Conservation (phyloP, 345 rosid genomes). For the Arabidopsis suecica region DNA sequence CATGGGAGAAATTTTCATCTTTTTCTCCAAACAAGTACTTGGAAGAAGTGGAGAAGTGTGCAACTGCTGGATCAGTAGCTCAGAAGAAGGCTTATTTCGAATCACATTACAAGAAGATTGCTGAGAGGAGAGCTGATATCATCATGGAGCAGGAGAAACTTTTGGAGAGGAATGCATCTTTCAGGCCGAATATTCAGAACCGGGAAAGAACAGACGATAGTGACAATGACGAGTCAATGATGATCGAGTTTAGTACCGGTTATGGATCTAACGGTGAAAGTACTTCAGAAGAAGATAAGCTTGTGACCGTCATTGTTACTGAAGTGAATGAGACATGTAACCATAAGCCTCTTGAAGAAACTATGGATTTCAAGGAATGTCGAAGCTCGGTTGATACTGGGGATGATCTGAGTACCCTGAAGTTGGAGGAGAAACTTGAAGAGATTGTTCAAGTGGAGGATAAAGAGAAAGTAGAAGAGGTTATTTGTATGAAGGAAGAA, state of each 20-base stretch:
- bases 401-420: constrained; percentile 19
- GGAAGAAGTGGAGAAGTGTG: constrained; percentile 95
- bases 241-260: constrained; percentile 37
- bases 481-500: constrained; percentile 3
- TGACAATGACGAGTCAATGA: constrained; percentile 21
- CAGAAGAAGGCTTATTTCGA: constrained; percentile 92
- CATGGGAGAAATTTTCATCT: constrained; percentile 90
- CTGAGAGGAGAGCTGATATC: constrained; percentile 76
- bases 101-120: constrained; percentile 92
- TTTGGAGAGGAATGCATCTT: constrained; percentile 44
- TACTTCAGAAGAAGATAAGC: constrained; percentile 44
- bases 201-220: not conserved
- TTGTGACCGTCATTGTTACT: constrained; percentile 41
- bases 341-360: constrained; percentile 48
- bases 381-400: constrained; percentile 44
- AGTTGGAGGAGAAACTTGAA: constrained; percentile 45
- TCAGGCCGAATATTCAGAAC: constrained; percentile 28
- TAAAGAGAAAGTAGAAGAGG: constrained; percentile 39
- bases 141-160: constrained; percentile 60
- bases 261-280: constrained; percentile 27
- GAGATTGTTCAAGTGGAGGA: constrained; percentile 39
- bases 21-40: constrained; percentile 93
- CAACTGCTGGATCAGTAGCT: constrained; percentile 95
- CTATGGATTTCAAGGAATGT: constrained; percentile 35
- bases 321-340: constrained; percentile 38